These are phyloP conservation scores for Globisporangium mamillatum DNA, from an alignment of 352 stramenopile genomes.

Conservation along the genomic window DNA sequence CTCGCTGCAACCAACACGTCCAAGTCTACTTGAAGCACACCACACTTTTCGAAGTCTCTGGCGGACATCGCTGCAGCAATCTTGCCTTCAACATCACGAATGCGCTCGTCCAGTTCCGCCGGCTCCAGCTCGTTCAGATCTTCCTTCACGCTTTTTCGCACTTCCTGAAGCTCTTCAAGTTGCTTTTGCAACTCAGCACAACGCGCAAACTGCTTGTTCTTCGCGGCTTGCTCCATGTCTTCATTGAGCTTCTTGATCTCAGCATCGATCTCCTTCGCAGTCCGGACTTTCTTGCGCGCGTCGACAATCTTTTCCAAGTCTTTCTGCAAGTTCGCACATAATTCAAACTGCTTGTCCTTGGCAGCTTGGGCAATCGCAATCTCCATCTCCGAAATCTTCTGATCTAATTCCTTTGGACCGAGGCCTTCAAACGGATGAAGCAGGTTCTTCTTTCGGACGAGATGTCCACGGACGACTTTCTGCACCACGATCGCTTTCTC, in stretches of 20 bases:
- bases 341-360: slow-evolving; percentile 81
- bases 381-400: slow-evolving; percentile 74
- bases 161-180: slow-evolving; percentile 73
- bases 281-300: slow-evolving; percentile 82
- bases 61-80: slow-evolving; percentile 79
- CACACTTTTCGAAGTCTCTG: slow-evolving; percentile 78
- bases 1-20: slow-evolving; percentile 64
- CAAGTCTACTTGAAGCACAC: slow-evolving; percentile 63
- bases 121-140: slow-evolving; percentile 85
- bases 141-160: slow-evolving; percentile 75
- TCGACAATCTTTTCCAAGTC: slow-evolving; percentile 82
- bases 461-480: slow-evolving; percentile 63
- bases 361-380: slow-evolving; percentile 74
- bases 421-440: slow-evolving; percentile 76
- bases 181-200: slow-evolving; percentile 83
- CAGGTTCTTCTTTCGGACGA: slow-evolving; percentile 74
- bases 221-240: slow-evolving; percentile 74
- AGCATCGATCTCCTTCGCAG: slow-evolving; percentile 79
- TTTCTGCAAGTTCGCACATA: slow-evolving; percentile 79
- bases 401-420: slow-evolving; percentile 75
- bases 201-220: slow-evolving; percentile 76
- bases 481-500: slow-evolving; percentile 68
- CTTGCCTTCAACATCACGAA: slow-evolving; percentile 53
- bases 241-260: slow-evolving; percentile 74
- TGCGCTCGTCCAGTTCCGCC: slow-evolving; percentile 79